A percentile compares a stretch with the other conserved stretches of the same genome.
phyloP scores from a whole-genome alignment of 140 eudicot species.

The Ambrosia hybrid region DNA sequence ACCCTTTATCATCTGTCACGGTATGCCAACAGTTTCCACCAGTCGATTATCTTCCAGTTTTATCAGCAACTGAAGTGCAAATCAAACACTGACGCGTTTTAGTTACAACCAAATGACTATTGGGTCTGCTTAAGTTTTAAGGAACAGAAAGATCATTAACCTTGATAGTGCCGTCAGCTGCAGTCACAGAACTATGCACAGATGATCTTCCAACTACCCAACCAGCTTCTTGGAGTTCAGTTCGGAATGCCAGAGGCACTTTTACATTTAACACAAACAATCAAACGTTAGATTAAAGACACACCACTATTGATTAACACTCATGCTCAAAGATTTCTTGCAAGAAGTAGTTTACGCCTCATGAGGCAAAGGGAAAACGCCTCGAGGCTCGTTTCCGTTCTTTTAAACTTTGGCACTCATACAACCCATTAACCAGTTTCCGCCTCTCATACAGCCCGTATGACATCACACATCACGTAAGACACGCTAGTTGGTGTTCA shows the following conservation, averaged over 20 bases:
- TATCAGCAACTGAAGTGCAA: conserved; percentile 59
- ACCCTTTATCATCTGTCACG: conserved; percentile 81
- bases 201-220: conserved; percentile 91
- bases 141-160: conserved; percentile 29
- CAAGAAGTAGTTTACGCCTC: neutral
- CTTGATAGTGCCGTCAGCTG: conserved; percentile 95
- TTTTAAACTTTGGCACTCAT: too few relatives aligned
- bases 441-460: too few relatives aligned
- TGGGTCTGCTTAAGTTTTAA: neutral
- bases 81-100: neutral
- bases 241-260: conserved; percentile 93
- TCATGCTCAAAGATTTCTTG: neutral
- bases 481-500: too few relatives aligned
- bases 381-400: too few relatives aligned
- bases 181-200: conserved; percentile 58
- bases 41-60: conserved; percentile 82
- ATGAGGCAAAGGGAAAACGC: too few relatives aligned
- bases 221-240: conserved; percentile 80
- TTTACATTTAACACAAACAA: conserved; percentile 6
- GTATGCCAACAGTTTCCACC: conserved; percentile 99
- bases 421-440: too few relatives aligned
- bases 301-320: neutral
- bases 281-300: neutral
- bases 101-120: neutral
- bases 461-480: too few relatives aligned